A percentile compares a stretch with the other conserved stretches of the same genome.
These are phyloP conservation scores for Colletotrichum tabaci DNA, from an alignment of 2,329 filamentous ascomycete genomes.

Conservation along the genomic window DNA sequence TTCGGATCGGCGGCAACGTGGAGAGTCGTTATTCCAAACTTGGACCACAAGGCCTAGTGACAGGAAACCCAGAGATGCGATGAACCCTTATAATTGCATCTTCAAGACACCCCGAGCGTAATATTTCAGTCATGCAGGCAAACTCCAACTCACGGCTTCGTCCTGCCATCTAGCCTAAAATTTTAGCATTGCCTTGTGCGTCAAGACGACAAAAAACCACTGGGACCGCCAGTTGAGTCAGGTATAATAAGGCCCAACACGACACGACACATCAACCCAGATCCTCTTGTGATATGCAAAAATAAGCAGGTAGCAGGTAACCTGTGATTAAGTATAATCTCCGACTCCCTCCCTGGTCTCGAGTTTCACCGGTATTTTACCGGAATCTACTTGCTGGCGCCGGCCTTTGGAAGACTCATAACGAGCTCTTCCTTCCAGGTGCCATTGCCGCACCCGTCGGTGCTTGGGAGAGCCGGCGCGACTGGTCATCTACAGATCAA, in stretches of 20 bases:
- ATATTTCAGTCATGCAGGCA: too few relatives aligned
- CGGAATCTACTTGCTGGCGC: background rate
- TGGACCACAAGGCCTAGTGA: conserved; percentile 1
- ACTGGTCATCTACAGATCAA: background rate
- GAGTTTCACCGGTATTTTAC: too few relatives aligned
- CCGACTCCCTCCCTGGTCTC: too few relatives aligned
- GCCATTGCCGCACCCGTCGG: background rate
- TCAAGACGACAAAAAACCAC: background rate
- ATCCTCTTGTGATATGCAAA: too few relatives aligned
- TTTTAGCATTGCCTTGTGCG: background rate
- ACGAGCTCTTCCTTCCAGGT: background rate
- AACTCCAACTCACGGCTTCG: background rate
- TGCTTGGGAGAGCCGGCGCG: background rate
- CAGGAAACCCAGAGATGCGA: conserved; percentile 20
- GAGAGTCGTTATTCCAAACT: background rate
- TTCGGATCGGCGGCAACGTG: background rate
- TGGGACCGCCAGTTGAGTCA: background rate
- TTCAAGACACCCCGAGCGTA: background rate
- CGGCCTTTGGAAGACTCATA: background rate
- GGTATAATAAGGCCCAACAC: background rate
- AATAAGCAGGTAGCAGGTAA: too few relatives aligned
- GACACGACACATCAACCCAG: too few relatives aligned
- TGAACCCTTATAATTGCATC: conserved; percentile 4
- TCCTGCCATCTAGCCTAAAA: background rate
- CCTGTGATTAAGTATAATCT: too few relatives aligned